Evolutionary conservation across 192 early-diverging fungal species (phyloP).

Genomic region (Entomortierella beljakovae): DNA sequence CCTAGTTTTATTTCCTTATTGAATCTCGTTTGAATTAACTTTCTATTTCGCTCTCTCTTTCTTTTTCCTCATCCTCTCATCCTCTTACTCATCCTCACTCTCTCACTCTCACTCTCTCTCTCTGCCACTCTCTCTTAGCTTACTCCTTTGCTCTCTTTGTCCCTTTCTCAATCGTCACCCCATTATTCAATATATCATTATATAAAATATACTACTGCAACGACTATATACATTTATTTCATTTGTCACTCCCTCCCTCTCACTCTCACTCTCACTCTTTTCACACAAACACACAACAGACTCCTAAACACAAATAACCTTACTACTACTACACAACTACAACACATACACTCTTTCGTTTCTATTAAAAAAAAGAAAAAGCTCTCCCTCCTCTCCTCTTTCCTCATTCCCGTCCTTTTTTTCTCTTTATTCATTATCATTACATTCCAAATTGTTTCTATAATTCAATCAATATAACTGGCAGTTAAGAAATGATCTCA

Average conservation of each 20-base stretch:
- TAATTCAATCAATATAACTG: no score
- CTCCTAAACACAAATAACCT: no score
- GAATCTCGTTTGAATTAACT: neutral
- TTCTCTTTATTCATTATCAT: neutral
- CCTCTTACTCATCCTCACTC: slow-evolving; percentile 2
- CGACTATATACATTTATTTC: no score
- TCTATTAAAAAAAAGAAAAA: neutral
- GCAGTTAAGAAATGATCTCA: no score
- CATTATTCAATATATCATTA: neutral
- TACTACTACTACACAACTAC: neutral
- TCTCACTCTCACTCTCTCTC: neutral
- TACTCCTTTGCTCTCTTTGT: neutral
- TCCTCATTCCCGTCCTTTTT: neutral
- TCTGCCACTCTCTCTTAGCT: neutral
- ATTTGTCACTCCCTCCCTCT: no score
- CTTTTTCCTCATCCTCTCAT: neutral
- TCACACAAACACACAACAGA: no score
- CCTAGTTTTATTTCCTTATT: neutral
- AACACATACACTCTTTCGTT: neutral
- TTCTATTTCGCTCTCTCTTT: neutral
- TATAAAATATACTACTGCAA: no score
- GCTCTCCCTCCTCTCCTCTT: neutral
- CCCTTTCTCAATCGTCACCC: neutral
- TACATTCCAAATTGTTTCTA: neutral
- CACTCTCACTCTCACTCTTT: no score